Evolutionary conservation across 1,284 basidiomycete genomes (phyloP), one percentile per base, ranked within the genome.

Genomic region (Serendipita sp.): DNA sequence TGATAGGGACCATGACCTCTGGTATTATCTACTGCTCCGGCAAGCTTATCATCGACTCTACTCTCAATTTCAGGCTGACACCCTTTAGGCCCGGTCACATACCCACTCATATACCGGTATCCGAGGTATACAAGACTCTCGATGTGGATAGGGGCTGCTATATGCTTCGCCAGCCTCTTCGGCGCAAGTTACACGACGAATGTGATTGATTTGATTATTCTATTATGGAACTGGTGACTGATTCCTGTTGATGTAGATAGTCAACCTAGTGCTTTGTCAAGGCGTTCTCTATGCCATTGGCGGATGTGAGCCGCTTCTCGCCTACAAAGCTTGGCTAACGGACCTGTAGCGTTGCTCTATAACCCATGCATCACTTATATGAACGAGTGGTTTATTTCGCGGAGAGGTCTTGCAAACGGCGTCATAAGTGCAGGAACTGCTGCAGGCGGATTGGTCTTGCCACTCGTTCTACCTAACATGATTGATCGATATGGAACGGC

Each of bases 371-470:
- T 77, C 17, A 72, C 70, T 13, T 76, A 72, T 65, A 67, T 78
- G 62, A 71, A 73, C 0, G 76, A 78, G 63, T 79, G 77, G 77
- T 79, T 78, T 64, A 70, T 75, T 29, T 65, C 64, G 2, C 70
- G 72, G 0, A 67, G 75, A 17, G 77, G 77, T 0, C 67, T 76
- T 13, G 77, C 77, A 2, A 75, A 73, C 61, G 76, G 77, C 0
- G 69, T 75, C 41, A 71, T 78, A 29, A 75, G 75, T 58, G 75
- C 76, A 3, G 77, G 75, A 0, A 72, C 73, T 6, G 69, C 72
- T 0, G 69, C 68, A 1, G 75, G 73, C 6, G 76, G 76, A 10
- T 64, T 76, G 1, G 13, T 77, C 6, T 66, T 75, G 3, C 76
- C 76, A 0, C 66, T 75, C 26, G 63, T 72, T 12, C 63, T 77